These are phyloP conservation scores for Jamesozyma piceae DNA, from an alignment of 805 yeast genomes.

Conservation along the genomic window DNA sequence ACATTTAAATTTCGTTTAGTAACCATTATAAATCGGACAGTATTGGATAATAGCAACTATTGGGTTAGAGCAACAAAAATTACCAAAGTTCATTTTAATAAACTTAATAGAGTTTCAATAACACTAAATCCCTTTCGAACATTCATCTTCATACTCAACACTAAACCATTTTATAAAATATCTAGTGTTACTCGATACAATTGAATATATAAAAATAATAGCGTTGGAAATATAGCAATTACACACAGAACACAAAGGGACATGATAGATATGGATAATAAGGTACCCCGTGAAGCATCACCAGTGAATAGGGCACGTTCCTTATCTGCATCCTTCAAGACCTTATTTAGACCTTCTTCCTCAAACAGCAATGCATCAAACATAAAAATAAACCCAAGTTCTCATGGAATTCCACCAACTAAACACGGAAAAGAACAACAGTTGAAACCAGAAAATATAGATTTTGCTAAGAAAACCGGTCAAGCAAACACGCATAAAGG, in stretches of 20 bases:
- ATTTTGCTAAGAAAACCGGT: neutral
- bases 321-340: constrained; percentile 22
- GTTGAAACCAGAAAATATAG: neutral
- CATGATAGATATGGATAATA: neutral
- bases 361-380: neutral
- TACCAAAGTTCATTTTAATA: too few relatives aligned
- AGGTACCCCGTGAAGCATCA: neutral
- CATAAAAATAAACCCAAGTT: neutral
- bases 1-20: too few relatives aligned
- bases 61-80: too few relatives aligned
- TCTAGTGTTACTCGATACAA: too few relatives aligned
- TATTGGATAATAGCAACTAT: too few relatives aligned
- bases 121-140: too few relatives aligned
- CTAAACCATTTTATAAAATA: too few relatives aligned
- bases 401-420: neutral
- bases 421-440: neutral
- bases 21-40: too few relatives aligned
- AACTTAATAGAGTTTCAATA: too few relatives aligned
- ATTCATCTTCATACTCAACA: too few relatives aligned
- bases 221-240: too few relatives aligned
- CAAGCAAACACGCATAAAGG: constrained; percentile 15
- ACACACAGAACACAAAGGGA: neutral
- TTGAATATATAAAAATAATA: too few relatives aligned
- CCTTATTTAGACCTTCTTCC: constrained; percentile 13
- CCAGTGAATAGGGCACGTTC: constrained; percentile 18